Base-by-base conservation (phyloP, 305 asterid species). In the Coffea humblotiana region DNA sequence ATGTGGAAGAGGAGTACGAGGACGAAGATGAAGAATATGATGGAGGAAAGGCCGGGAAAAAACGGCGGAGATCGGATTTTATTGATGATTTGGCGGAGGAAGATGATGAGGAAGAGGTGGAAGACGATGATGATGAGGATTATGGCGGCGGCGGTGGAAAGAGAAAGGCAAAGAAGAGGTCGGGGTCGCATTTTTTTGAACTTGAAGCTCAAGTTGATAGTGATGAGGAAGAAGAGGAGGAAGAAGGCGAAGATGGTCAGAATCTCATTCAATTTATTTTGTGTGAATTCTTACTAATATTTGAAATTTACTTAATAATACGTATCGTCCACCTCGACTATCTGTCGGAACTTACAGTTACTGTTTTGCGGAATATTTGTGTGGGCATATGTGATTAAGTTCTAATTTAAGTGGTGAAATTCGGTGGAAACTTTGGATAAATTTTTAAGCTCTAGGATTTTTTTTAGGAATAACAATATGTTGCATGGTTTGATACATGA, bases 201-300 rank as follows among this genome's bases (percentile, higher is more conserved):
- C 87, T 86, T 78, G 97, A 94, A 83, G 99, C 98, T 8, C 83
- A 79, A 3, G 98, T 90, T 76, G 97, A 92, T 74, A 90, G 90
- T 82, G 99, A 92, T 47, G 98, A 92, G 4, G 98, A 94, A 0
- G 99, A 96, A 81, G 98, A 96, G 47, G 99, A 96, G 43, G 97
- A 94, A 66, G 98, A 94, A 69, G 98, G 90, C 80, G 99, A 92
- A 74, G 98, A 94, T 78, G 98, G 98, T 94, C 81, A 89, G 89
- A 72, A 64, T 73, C 52, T 79, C 71, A 67, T 58, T 54, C 4
- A 72, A 43, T 27, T 23, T 71, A 48, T 58, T 23, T 47, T 73
- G 11, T 60, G 72, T 52, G 65, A 18, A 45, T 76, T 69, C 23
- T 25, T 67, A 58, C 40, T 47, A 16, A 47, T 8, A 37, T 48